A percentile compares a stretch with the other conserved stretches of the same genome.
Evolutionary conservation across 1,139 yeast genomes (phyloP).

Genomic region (Kluyveromyces sp.): DNA sequence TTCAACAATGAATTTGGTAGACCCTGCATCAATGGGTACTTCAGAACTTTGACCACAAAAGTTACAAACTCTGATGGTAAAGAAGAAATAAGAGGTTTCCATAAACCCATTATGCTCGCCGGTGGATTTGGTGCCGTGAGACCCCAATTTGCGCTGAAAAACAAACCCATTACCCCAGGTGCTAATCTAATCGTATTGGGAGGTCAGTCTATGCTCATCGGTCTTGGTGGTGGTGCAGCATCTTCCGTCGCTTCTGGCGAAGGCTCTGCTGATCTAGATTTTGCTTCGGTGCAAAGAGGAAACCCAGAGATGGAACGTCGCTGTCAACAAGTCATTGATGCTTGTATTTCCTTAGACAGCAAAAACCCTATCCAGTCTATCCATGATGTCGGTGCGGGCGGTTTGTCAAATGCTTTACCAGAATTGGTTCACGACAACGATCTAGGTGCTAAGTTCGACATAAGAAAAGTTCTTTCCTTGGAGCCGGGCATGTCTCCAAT

Average conservation of each 20-base stretch:
- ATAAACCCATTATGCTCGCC: slow-evolving; percentile 98
- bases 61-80: slow-evolving; percentile 56
- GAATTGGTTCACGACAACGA: slow-evolving; percentile 96
- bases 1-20: slow-evolving; percentile 98
- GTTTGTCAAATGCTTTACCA: slow-evolving; percentile 92
- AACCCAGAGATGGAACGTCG: slow-evolving; percentile 99
- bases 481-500: slow-evolving; percentile 99
- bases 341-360: slow-evolving; percentile 79
- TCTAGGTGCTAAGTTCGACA: slow-evolving; percentile 87
- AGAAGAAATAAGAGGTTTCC: slow-evolving; percentile 86
- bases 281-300: slow-evolving; percentile 98
- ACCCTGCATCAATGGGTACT: slow-evolving; percentile 95
- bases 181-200: slow-evolving; percentile 90
- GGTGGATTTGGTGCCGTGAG: slow-evolving; percentile 98
- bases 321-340: slow-evolving; percentile 95
- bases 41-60: slow-evolving; percentile 85
- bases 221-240: slow-evolving; percentile 99
- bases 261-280: slow-evolving; percentile 91
- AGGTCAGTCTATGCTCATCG: slow-evolving; percentile 98
- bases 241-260: slow-evolving; percentile 93
- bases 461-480: slow-evolving; percentile 80
- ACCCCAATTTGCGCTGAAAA: slow-evolving; percentile 86
- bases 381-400: slow-evolving; percentile 99
- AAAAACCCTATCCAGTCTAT: slow-evolving; percentile 88
- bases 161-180: slow-evolving; percentile 84